Base-by-base conservation (phyloP, 345 rosid species). In the Hibiscus trionum region DNA sequence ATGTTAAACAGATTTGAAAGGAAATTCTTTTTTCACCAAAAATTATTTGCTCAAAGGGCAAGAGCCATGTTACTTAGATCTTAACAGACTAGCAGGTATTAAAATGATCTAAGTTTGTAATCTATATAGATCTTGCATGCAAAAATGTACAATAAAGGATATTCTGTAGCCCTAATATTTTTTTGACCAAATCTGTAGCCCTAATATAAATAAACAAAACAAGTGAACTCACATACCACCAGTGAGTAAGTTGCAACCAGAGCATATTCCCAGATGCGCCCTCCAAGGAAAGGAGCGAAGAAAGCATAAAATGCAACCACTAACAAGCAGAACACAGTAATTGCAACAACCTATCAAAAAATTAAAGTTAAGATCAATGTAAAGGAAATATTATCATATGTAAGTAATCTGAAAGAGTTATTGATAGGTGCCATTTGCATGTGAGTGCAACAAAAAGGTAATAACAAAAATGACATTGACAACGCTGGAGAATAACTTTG, bases 231-330 rank as follows among this genome's bases (percentile, higher is more conserved):
- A 83, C 92, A 66, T 95, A 95, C 99, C 97, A 95, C 96, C 21
- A 94, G 93, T 26, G 99, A 84, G 85, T 92, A 95, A 60, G 86
- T 76, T 37, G 81, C 96, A 11, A 86, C 72, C 72, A 92, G 80
- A 68, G 79, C 81, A 69, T 84, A 95, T 78, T 95, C 97, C 99
- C 96, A 95, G 57, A 84, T 76, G 44, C 66, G 96, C 76, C 99
- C 97, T 76, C 99, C 97, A 77, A 89, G 84, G 77, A 95, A 95
- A 71, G 99, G 99, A 21, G 97, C 96, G 24, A 92, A 89, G 74
- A 95, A 95, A 17, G 99, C 93, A 84, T 92, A 95, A 76, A 86
- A 95, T 3, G 99, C 99, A 59, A 95, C 92, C 72, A 80, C 88
- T 77, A 95, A 72, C 77, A 92, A 87, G 86, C 97, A 92, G 83